Base-by-base conservation (phyloP, 140 eudicot genomes). In the Artemisia princeps region DNA sequence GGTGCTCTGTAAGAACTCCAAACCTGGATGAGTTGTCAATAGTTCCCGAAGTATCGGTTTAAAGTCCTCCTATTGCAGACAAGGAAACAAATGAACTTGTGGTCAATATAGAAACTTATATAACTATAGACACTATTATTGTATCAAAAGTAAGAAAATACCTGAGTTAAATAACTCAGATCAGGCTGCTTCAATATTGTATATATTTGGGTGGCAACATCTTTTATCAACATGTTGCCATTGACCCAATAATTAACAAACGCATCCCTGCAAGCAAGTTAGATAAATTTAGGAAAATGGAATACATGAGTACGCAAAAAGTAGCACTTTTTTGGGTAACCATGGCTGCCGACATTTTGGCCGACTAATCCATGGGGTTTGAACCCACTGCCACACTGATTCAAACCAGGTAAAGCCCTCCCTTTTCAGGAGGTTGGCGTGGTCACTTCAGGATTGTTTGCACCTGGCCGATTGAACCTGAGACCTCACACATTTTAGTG, bases 11-110 rank as follows among this genome's bases (percentile, higher is more conserved):
- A 92, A 81, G 74, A 92, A 92, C 70, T 92, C 98, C 72, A 92
- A 78, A 71, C 98, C 98, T 30, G 96, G 98, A 82, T 92, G 98
- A 72, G 96, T 84, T 42, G 95, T 85, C 85, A 92, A 78, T 62
- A 92, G 86, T 62, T 92, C 98, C 64, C 87, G 89, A 67, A 92
- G 94, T 48, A 88, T 68, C 40, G 98, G 95, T 84, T 88, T 92
- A 61, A 92, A 92, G 71, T 92, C 98, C 60, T 85, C 96, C 98
- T 92, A 65, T 73, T 68, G 61, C 37, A 76, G 45, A 66, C 54
- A 65, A 65, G 22, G 16, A 28, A 48, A 48, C 11, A 9, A 9
- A 48, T 3, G 52, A 11, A 9, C 2, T 62, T 30, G 30, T 55
- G 60, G 57, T 63, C 46, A 19, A 13, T 45, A 73, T 8, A 64